Evolutionary conservation across 1,284 basidiomycete genomes (phyloP).

Genomic region (Garcileccinum viscosum): DNA sequence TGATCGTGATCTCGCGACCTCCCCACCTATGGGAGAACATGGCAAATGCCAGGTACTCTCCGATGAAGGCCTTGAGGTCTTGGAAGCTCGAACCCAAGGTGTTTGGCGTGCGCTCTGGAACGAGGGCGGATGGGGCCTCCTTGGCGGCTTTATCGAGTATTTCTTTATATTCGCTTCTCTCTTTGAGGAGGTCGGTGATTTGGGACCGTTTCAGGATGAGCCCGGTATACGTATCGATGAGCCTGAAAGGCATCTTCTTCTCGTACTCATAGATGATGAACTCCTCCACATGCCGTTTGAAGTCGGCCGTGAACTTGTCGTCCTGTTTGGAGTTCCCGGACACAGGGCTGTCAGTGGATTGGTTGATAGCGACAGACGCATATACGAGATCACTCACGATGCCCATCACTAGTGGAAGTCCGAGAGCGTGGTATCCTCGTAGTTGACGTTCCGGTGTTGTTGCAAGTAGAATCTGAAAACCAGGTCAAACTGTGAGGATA

Average conservation of each 20-base stretch:
- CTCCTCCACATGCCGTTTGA: conserved; percentile 16
- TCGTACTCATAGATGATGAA: conserved; percentile 23
- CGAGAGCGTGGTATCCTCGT: neutral
- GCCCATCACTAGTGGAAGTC: neutral
- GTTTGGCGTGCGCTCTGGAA: conserved; percentile 4
- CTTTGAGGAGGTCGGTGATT: conserved; percentile 21
- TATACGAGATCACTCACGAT: conserved; percentile 7
- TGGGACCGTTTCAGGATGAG: conserved; percentile 26
- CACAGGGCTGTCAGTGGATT: neutral
- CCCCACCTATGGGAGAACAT: conserved; percentile 34
- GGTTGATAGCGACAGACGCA: neutral
- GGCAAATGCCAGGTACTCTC: conserved; percentile 28
- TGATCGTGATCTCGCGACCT: conserved; percentile 19
- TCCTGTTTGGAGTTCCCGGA: neutral
- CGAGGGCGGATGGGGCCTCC: conserved; percentile 12
- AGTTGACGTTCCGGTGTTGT: neutral
- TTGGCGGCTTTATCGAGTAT: conserved; percentile 14
- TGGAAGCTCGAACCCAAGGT: conserved; percentile 6
- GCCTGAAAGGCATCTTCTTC: conserved; percentile 32
- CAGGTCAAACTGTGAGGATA: neutral
- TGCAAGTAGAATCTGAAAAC: neutral
- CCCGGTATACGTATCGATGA: conserved; percentile 33
- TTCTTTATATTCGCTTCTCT: conserved; percentile 16
- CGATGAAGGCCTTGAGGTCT: conserved; percentile 21
- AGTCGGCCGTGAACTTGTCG: conserved; percentile 14